These are phyloP conservation scores for Colletotrichum phormii DNA, from an alignment of 2,329 filamentous ascomycete genomes.

Conservation along the genomic window DNA sequence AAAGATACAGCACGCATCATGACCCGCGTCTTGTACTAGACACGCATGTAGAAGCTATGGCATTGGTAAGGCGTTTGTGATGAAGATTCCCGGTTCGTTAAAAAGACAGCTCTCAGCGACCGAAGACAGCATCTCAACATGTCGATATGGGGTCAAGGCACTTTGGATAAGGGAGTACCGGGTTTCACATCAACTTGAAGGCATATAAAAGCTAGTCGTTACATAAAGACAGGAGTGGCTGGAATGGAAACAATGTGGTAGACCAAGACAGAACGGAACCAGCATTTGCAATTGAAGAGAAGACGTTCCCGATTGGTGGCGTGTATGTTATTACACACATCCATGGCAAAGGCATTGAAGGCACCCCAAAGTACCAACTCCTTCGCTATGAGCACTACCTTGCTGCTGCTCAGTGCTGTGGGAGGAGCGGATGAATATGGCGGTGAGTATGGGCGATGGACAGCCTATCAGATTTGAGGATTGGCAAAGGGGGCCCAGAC, in stretches of 20 bases:
- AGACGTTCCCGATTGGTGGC: not conserved
- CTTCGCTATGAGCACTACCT: not conserved
- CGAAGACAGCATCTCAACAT: slow-evolving; percentile 31
- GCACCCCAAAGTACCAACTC: not conserved
- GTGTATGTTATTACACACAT: not conserved
- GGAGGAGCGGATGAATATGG: not conserved
- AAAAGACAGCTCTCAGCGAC: slow-evolving; percentile 5
- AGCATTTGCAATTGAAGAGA: not conserved
- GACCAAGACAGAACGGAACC: not conserved
- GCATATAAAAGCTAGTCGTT: not conserved
- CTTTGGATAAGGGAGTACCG: slow-evolving; percentile 25
- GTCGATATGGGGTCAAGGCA: slow-evolving; percentile 9
- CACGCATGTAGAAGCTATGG: not conserved
- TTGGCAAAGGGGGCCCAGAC: not conserved
- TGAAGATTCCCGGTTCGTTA: slow-evolving; percentile 6
- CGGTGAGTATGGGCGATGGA: not conserved
- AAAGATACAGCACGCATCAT: slow-evolving; percentile 53
- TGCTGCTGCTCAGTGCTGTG: not conserved
- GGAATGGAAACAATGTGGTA: not conserved
- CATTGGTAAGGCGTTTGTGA: slow-evolving; percentile 23
- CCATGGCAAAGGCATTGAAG: not conserved
- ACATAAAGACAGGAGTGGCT: not conserved
- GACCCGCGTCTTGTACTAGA: slow-evolving; percentile 60
- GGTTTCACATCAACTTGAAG: slow-evolving; percentile 34
- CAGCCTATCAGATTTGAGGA: not conserved